Evolutionary conservation across 2,329 filamentous ascomycete species (phyloP).

Genomic region (Aureobasidium namibiae): DNA sequence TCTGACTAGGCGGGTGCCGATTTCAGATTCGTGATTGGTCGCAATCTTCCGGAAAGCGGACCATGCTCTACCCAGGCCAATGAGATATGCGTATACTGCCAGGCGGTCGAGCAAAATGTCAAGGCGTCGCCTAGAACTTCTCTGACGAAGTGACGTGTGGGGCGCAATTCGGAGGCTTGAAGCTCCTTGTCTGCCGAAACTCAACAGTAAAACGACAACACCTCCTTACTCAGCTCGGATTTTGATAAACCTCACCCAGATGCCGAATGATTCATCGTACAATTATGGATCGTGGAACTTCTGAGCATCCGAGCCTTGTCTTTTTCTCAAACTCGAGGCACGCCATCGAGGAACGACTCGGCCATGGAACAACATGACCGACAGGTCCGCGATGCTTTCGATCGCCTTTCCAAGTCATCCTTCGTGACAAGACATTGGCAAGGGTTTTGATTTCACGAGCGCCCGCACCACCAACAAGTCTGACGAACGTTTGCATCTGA

Average conservation of each 20-base stretch:
- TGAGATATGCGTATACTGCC: not conserved
- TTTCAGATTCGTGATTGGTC: not conserved
- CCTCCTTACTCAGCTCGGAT: not conserved
- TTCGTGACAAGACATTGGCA: not conserved
- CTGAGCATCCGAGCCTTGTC: not conserved
- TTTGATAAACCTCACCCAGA: not conserved
- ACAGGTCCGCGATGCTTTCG: not conserved
- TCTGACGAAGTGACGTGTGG: not conserved
- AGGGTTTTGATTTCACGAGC: not conserved
- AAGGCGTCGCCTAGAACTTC: not conserved
- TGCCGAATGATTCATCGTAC: conserved; percentile 3
- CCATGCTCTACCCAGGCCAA: not conserved
- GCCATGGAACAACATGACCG: not conserved
- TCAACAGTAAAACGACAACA: conserved; percentile 8
- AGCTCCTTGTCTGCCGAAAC: not conserved
- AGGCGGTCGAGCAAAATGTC: not conserved
- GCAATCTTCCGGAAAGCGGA: conserved; percentile 3
- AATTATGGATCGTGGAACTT: not conserved
- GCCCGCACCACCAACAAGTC: no score
- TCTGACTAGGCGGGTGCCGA: not conserved
- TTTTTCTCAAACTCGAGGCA: not conserved
- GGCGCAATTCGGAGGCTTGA: not conserved
- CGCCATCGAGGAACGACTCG: not conserved
- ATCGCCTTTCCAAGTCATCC: not conserved
- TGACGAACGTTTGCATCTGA: no score